Base-by-base conservation (phyloP, 1,284 basidiomycete genomes). In the Ustilago cynodontis region DNA sequence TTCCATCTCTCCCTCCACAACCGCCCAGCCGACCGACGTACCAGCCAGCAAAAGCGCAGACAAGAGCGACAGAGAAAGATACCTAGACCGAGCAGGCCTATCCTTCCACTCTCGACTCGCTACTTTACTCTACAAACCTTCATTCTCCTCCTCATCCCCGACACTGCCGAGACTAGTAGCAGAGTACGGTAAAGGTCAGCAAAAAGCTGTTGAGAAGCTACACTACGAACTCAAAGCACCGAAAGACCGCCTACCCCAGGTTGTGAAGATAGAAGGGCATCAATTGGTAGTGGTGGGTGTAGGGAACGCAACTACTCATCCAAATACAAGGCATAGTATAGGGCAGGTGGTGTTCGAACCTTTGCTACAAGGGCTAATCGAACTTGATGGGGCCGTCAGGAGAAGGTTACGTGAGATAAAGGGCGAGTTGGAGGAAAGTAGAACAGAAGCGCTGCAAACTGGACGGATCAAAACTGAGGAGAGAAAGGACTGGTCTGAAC, bases 151-250 rank as follows among this genome's bases (percentile, higher is more conserved):
- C 0, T 26, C 18, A 14, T 4, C 13, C 1, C 39, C 59, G 8
- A 11, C 28, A 5, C 37, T 68, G 7, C 74, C 69, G 20, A 43
- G 69, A 4, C 24, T 77, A 0, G 74, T 77, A 0, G 74, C 69
- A 6, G 74, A 77, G 50, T 77, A 69, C 33, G 74, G 74, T n/a
- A 71, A 72, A 26, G 74, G 69, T 3, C 69, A 77, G 29, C 62
- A 69, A 2, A 33, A 37, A 10, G n/a, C 59, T 7, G 69, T 76
- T 0, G 62, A 68, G 22, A 33, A 47, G 8, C 39, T 76, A 20
- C 60, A 68, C 29, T 13, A 8, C 2, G 61, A 68, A 5, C 37
- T 65, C 0, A 14, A 26, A 5, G 31, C 69, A 1, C 73, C 73
- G 0, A 47, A n/a, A 10, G 50, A 59, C 14, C 49, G 69, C 1